phyloP scores from a whole-genome alignment of 306 rosid species.

The Echinosophora koreensis region DNA sequence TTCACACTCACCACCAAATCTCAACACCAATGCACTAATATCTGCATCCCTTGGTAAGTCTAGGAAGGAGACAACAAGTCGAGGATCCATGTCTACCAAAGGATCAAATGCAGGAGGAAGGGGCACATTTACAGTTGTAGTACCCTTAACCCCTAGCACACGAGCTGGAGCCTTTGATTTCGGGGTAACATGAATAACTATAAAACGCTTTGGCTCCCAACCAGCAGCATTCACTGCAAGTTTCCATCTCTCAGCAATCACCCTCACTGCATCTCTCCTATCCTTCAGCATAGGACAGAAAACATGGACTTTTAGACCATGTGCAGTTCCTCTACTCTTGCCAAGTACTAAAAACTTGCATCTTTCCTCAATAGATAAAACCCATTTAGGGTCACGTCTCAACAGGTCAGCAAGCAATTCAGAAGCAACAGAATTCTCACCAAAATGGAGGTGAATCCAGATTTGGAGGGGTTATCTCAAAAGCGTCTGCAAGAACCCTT shows the following conservation, averaged over 20 bases:
- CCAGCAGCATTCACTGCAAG: slow-evolving; percentile 75
- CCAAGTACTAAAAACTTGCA: slow-evolving; percentile 86
- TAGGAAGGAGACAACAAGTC: slow-evolving; percentile 88
- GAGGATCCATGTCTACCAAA: slow-evolving; percentile 89
- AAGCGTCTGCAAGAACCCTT: slow-evolving; percentile 88
- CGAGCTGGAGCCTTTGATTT: slow-evolving; percentile 82
- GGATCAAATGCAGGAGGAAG: slow-evolving; percentile 70
- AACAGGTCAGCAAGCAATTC: slow-evolving; percentile 71
- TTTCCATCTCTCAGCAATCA: slow-evolving; percentile 94
- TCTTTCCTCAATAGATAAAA: slow-evolving; percentile 86
- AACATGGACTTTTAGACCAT: slow-evolving; percentile 74
- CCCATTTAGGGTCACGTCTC: slow-evolving; percentile 90
- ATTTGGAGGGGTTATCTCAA: slow-evolving; percentile 73
- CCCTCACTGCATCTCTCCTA: slow-evolving; percentile 77
- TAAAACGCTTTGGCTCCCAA: slow-evolving; percentile 88
- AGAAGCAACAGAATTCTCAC: slow-evolving; percentile 65
- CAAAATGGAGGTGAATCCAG: slow-evolving; percentile 82
- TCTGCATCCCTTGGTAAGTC: slow-evolving; percentile 89
- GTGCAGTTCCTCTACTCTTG: slow-evolving; percentile 66
- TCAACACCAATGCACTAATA: slow-evolving; percentile 86
- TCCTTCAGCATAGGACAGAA: slow-evolving; percentile 93
- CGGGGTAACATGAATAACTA: slow-evolving; percentile 73
- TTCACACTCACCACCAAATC: slow-evolving; percentile 97
- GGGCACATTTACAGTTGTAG: slow-evolving; percentile 51
- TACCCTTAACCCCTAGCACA: slow-evolving; percentile 80